A percentile compares a stretch with the other conserved stretches of the same genome.
These are phyloP conservation scores for Chaetomiaceae sp. DNA, from an alignment of 2,329 filamentous ascomycete species.

Conservation along the genomic window DNA sequence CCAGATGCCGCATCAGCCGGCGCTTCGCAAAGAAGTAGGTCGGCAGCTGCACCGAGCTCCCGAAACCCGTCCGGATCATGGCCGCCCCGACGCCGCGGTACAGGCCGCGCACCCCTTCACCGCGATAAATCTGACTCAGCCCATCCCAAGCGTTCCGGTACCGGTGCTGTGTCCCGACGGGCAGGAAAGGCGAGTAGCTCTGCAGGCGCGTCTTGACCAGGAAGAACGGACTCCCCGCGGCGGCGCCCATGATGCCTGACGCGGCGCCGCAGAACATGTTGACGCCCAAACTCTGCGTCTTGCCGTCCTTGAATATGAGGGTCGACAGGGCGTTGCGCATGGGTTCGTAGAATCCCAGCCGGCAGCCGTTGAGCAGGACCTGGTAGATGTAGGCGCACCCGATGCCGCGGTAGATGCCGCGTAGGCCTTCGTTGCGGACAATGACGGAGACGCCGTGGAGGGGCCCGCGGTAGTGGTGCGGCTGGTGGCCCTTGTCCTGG, in stretches of 20 bases:
- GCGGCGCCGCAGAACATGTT: constrained; percentile 91
- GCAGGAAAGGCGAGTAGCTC: constrained; percentile 86
- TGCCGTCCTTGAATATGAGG: constrained; percentile 65
- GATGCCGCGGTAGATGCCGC: constrained; percentile 82
- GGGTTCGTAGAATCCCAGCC: constrained; percentile 95
- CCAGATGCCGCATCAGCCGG: constrained; percentile 72
- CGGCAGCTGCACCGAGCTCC: constrained; percentile 90
- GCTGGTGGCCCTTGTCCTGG: constrained; percentile 77
- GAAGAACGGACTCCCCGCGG: constrained; percentile 94
- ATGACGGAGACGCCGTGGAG: constrained; percentile 90
- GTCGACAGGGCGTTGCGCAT: constrained; percentile 69
- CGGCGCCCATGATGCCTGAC: constrained; percentile 86
- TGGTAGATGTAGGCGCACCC: constrained; percentile 95
- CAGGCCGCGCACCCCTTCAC: constrained; percentile 74
- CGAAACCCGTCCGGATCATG: constrained; percentile 94
- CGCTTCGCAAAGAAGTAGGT: constrained; percentile 98
- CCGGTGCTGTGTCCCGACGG: constrained; percentile 93
- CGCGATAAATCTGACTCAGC: constrained; percentile 68
- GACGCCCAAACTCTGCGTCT: constrained; percentile 78
- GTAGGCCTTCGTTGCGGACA: constrained; percentile 79
- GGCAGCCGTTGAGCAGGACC: constrained; percentile 91
- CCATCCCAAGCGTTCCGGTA: constrained; percentile 86
- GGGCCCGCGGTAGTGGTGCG: constrained; percentile 84
- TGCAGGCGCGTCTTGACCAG: constrained; percentile 95
- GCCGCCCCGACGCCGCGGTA: constrained; percentile 90